Evolutionary conservation across 2,329 filamentous ascomycete species (phyloP).

Genomic region (Neocucurbitaria cava): DNA sequence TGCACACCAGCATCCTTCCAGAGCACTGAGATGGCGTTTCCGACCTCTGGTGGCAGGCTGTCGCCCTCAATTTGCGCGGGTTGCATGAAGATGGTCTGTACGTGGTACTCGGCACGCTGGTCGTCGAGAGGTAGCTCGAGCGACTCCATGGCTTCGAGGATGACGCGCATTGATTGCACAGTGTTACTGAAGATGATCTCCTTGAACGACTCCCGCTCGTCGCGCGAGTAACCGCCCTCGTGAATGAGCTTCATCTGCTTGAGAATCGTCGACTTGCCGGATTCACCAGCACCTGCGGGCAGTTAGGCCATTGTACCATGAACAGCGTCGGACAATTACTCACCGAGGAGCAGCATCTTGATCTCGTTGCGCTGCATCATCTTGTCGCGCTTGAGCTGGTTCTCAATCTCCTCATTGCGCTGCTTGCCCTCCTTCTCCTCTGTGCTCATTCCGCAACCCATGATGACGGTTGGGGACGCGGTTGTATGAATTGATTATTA

Average conservation of each 20-base stretch:
- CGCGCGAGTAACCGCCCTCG: constrained; percentile 97
- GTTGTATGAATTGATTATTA: constrained; percentile 34
- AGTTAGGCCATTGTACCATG: constrained; percentile 32
- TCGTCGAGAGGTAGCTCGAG: constrained; percentile 84
- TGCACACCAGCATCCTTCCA: constrained; percentile 95
- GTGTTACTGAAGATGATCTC: constrained; percentile 77
- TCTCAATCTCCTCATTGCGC: constrained; percentile 99
- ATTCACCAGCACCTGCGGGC: constrained; percentile 88
- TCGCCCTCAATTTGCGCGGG: constrained; percentile 96
- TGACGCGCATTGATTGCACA: constrained; percentile 74
- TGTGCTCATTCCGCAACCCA: constrained; percentile 99
- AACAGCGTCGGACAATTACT: constrained; percentile 47
- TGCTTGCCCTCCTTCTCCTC: constrained; percentile 99
- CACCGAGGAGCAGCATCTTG: constrained; percentile 99
- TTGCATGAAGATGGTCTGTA: constrained; percentile 99
- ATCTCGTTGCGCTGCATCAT: constrained; percentile 99
- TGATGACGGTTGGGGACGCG: constrained; percentile 61
- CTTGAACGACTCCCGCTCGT: constrained; percentile 75
- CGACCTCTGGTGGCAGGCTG: constrained; percentile 91
- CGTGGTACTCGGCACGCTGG: constrained; percentile 92
- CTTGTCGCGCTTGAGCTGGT: constrained; percentile 97
- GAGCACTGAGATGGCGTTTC: constrained; percentile 87
- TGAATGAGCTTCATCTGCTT: constrained; percentile 99
- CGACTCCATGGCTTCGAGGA: constrained; percentile 73
- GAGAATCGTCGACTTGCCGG: constrained; percentile 90